Evolutionary conservation across 2,329 filamentous ascomycete genomes (phyloP), one percentile per base, ranked within the genome.

Genomic region (Claviceps arundinis): DNA sequence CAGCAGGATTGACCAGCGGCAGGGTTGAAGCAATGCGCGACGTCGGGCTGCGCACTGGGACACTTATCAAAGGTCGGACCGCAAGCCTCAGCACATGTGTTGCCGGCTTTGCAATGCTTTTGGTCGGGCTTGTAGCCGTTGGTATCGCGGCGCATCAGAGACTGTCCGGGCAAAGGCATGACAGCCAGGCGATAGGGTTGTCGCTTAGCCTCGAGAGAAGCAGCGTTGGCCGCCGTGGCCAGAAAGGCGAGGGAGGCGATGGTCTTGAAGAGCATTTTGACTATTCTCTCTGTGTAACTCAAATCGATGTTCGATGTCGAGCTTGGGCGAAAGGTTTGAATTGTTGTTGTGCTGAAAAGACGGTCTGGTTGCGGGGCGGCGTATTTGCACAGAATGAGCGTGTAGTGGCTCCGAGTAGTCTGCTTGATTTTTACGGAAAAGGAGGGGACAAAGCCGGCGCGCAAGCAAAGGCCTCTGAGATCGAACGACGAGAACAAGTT

Each of bases 1-100:
- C 80, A 84, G 73, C 80, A 84, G 42, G 65, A 68, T 68, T 82
- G 74, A 54, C 71, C 69, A 34, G 65, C 67, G 16, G 58, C 56
- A 13, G 73, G 69, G 65, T 82, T 74, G 67, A 70, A 83, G 69
- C 81, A 84, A 70, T 82, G 78, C 48, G 75, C 69, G 52, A 71
- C 58, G 41, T 65, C 65, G 56, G 48, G 40, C 17, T 78, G 75
- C 49, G 61, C 64, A 24, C 76, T 76, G 34, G 70, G 57, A 66
- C 78, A 81, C 56, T 73, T 65, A 52, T 68, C 64, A 61, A 69
- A 77, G 42, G 68, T 71, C 43, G 69, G 56, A 48, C 78, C 78
- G 62, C 78, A 81, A 47, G 77, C 76, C 57, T 77, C 71, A 48
- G 69, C 70, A 65, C 78, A 82, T 41, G 74, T 77, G 51, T 64